Percentiles rank a stretch among this genome's conserved stretches.
Conservation (phyloP, 108 stramenopile genomes). For the Nitzschia sp. region DNA sequence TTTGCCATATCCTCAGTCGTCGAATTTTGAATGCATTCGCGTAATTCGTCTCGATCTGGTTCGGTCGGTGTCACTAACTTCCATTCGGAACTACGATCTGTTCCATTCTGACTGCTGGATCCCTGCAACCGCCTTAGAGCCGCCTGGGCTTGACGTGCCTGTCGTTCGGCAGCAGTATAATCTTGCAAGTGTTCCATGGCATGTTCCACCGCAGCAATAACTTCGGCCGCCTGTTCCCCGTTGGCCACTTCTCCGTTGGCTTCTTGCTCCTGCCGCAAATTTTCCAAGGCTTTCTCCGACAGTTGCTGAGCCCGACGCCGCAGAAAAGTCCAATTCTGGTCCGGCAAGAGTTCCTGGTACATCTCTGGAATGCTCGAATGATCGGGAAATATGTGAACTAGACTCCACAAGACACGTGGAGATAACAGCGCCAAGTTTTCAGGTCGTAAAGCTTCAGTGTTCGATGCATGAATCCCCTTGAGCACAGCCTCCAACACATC, state of each 20-base stretch:
- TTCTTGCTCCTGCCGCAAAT: slow-evolving; percentile 64
- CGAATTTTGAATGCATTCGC: slow-evolving; percentile 55
- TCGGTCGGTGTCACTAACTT: slow-evolving; percentile 63
- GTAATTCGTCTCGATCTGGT: slow-evolving; percentile 70
- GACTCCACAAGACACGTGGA: slow-evolving; percentile 75
- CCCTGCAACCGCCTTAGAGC: slow-evolving; percentile 25
- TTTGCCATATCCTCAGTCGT: not conserved
- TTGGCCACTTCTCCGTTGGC: slow-evolving; percentile 23
- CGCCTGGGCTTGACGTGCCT: slow-evolving; percentile 46
- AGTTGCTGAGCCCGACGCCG: slow-evolving; percentile 68
- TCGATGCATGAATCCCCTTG: slow-evolving; percentile 50
- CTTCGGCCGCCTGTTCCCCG: slow-evolving; percentile 37
- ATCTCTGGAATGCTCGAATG: slow-evolving; percentile 45
- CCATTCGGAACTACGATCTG: slow-evolving; percentile 44
- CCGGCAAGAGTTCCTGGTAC: slow-evolving; percentile 52
- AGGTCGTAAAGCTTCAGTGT: slow-evolving; percentile 67
- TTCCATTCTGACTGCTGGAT: not conserved
- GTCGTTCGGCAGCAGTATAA: slow-evolving; percentile 27
- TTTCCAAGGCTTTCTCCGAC: slow-evolving; percentile 84
- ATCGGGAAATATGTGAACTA: slow-evolving; percentile 43
- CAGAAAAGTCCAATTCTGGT: slow-evolving; percentile 82
- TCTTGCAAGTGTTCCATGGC: slow-evolving; percentile 61
- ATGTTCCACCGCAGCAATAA: slow-evolving; percentile 57
- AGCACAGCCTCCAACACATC: slow-evolving; percentile 70
- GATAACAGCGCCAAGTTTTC: slow-evolving; percentile 70